These are phyloP conservation scores for Globisporangium megalacanthum DNA, from an alignment of 352 stramenopile species.

Conservation along the genomic window DNA sequence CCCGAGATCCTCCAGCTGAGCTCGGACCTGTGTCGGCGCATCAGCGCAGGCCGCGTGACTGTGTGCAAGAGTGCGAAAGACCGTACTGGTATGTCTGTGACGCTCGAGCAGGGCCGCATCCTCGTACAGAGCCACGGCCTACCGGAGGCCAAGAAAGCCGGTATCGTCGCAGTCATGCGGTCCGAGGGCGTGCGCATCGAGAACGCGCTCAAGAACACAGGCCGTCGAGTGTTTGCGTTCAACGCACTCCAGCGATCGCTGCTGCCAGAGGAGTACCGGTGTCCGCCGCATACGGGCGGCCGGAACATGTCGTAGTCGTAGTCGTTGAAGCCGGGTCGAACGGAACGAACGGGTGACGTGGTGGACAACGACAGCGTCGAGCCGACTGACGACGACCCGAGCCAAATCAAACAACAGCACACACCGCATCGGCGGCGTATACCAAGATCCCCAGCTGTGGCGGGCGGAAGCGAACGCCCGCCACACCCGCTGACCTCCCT, in stretches of 20 bases:
- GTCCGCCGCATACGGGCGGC: conserved; percentile 68
- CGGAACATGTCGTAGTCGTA: conserved; percentile 66
- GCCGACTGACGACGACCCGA: too few species aligned
- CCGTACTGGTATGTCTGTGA: conserved; percentile 96
- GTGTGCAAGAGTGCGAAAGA: conserved; percentile 99
- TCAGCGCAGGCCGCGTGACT: conserved; percentile 88
- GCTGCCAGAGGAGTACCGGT: conserved; percentile 79
- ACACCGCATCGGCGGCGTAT: background rate
- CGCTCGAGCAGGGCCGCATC: conserved; percentile 90
- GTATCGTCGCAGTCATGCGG: conserved; percentile 78
- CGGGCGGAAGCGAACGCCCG: background rate
- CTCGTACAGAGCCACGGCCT: conserved; percentile 73
- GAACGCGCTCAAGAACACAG: conserved; percentile 83
- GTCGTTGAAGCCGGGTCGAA: too few species aligned
- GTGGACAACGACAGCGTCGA: too few species aligned
- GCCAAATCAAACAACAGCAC: background rate
- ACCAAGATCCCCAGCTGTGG: background rate
- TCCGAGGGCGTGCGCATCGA: conserved; percentile 82
- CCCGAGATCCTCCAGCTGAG: conserved; percentile 83
- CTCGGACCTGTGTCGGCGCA: conserved; percentile 68
- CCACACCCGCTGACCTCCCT: background rate
- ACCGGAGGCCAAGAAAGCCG: conserved; percentile 64
- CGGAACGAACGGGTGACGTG: too few species aligned
- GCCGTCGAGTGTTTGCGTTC: conserved; percentile 77
- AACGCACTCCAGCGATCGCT: conserved; percentile 80